phyloP scores from a whole-genome alignment of 116 monocot genomes.

The Posidonia oceanica region DNA sequence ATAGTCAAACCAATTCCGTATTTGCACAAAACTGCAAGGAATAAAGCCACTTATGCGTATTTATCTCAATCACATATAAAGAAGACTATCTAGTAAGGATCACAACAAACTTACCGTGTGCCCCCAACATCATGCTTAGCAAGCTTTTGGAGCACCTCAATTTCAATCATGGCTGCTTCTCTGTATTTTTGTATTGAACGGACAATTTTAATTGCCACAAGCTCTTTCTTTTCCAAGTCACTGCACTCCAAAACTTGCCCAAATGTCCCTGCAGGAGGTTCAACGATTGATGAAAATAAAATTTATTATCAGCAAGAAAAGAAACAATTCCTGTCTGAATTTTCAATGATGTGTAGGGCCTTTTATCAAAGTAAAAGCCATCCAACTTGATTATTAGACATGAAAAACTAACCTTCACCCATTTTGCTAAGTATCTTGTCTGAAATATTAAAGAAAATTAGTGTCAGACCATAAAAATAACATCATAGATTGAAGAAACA shows the following conservation, averaged over 20 bases:
- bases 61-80: conserved; percentile 15
- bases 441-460: conserved; percentile 24
- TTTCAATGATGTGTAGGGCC: neutral
- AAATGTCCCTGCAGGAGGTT: conserved; percentile 61
- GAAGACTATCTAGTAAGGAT: neutral
- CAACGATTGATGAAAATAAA: neutral
- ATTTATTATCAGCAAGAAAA: neutral
- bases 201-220: conserved; percentile 85
- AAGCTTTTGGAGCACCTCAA: conserved; percentile 90
- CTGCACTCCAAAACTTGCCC: conserved; percentile 95
- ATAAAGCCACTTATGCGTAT: conserved; percentile 34
- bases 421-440: conserved; percentile 93
- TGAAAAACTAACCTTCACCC: conserved; percentile 83
- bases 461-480: neutral
- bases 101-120: conserved; percentile 42
- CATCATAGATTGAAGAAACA: neutral
- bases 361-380: neutral
- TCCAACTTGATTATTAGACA: neutral
- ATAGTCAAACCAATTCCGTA: conserved; percentile 99
- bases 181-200: conserved; percentile 88
- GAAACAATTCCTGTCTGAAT: neutral
- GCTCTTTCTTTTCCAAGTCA: conserved; percentile 64
- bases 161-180: conserved; percentile 94
- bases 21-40: conserved; percentile 97
- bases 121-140: conserved; percentile 64